Base-by-base conservation (phyloP, 1,139 yeast genomes). In the Suhomyces kunorum region DNA sequence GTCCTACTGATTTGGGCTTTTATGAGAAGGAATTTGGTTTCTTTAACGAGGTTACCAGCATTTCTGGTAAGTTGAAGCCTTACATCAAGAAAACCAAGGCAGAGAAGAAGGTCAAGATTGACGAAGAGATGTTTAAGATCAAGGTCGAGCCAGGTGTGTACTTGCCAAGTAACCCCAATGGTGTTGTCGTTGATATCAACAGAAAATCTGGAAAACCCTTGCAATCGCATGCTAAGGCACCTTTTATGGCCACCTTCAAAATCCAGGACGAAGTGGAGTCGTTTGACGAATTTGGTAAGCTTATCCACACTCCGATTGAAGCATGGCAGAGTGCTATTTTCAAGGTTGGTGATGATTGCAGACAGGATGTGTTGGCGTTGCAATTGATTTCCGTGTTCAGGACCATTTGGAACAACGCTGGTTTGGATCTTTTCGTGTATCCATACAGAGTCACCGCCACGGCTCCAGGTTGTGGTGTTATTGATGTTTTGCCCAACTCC, bases 401-500 rank as follows among this genome's bases (percentile, higher is more conserved):
- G 54, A 82, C 94, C 37, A 87, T 94, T 44, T 94, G 96, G 94
- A 78, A 81, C 49, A 76, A 78, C 49, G 81, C 88, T 9, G 98
- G 98, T 1, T 71, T 94, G 46, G 98, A 92, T 60, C 76, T 92
- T 35, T 94, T 77, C 62, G 95, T 92, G 23, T 94, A 79, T 66
- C 98, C 99, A 1, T 78, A 94, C 64, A 73, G 98, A 50, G 98
- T 94, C 15, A 90, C 97, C 0, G 98, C 99, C 1, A 92, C 99
- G 6, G 97, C 96, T 1, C 98, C 98, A 1, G 98, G 99, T 1
- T 89, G 98, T 68, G 99, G 99, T 63, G 95, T 94, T 32, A 92
- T 94, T 68, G 99, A 94, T 60, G 98, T 94, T 27, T 75, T 94
- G 50, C 98, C 98, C 24, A 87, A 90, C 59, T 83, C 97, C 11